Percentiles rank a stretch among this genome's conserved stretches.
Conservation (phyloP, 2,329 filamentous ascomycete genomes). For the Cercospora nicotianae region DNA sequence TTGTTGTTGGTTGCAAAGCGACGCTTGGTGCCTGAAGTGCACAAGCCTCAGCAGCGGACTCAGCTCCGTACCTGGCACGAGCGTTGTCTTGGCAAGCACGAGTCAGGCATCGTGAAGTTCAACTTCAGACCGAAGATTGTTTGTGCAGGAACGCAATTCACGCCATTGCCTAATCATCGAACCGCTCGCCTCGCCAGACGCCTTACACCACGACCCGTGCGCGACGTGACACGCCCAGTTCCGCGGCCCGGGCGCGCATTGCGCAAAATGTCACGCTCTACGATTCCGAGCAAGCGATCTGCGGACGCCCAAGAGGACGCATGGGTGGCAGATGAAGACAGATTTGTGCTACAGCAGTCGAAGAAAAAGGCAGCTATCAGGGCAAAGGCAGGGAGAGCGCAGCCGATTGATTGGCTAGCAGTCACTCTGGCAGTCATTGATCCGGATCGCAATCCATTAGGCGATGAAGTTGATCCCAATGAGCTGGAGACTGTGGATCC, state of each 20-base stretch:
- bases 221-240: constrained; percentile 16
- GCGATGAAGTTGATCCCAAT: constrained; percentile 76
- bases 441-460: constrained; percentile 71
- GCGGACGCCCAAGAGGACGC: constrained; percentile 52
- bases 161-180: constrained; percentile 1
- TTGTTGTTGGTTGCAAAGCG: constrained; percentile 3
- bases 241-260: background rate
- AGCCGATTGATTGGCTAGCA: constrained; percentile 89
- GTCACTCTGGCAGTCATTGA: constrained; percentile 90
- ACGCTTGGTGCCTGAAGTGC: background rate
- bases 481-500: constrained; percentile 77
- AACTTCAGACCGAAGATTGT: constrained; percentile 8
- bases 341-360: constrained; percentile 91
- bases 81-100: background rate
- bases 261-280: constrained; percentile 34
- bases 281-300: constrained; percentile 43
- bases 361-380: constrained; percentile 98
- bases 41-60: background rate
- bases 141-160: constrained; percentile 2
- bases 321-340: constrained; percentile 93
- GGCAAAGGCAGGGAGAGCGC: constrained; percentile 85
- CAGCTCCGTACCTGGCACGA: background rate
- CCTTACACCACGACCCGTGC: constrained; percentile 7
- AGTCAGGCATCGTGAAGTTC: constrained; percentile 2
- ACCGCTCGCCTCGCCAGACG: constrained; percentile 1